Percentiles rank a stretch among this genome's conserved stretches.
These are phyloP conservation scores for Dipodascopsis uninucleata DNA, from an alignment of 805 yeast genomes.

Conservation along the genomic window DNA sequence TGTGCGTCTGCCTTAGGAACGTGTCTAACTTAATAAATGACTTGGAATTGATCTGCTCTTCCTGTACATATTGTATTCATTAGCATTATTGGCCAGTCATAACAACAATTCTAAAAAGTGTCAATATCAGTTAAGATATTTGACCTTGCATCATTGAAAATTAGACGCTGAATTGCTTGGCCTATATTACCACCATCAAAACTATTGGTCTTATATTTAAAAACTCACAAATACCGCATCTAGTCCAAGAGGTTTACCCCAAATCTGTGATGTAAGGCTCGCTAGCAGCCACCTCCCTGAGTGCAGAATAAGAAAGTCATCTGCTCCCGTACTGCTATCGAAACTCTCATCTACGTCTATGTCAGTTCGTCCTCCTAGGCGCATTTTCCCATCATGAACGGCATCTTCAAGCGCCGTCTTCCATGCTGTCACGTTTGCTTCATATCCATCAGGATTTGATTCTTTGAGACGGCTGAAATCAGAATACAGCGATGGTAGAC, in stretches of 20 bases:
- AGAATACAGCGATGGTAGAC: slow-evolving; percentile 49
- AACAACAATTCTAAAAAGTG: not conserved
- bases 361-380: not conserved
- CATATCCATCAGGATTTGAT: slow-evolving; percentile 47
- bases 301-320: slow-evolving; percentile 13
- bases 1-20: slow-evolving; percentile 5
- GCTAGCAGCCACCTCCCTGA: slow-evolving; percentile 11
- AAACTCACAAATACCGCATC: slow-evolving; percentile 15
- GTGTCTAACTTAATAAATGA: slow-evolving; percentile 7
- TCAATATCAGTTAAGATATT: not conserved
- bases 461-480: slow-evolving; percentile 45
- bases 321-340: not conserved
- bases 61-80: slow-evolving; percentile 3
- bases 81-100: not conserved
- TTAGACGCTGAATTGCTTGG: too few species aligned
- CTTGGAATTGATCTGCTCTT: slow-evolving; percentile 8
- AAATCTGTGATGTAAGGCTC: slow-evolving; percentile 4
- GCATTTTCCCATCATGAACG: slow-evolving; percentile 13
- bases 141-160: too few species aligned
- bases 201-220: too few species aligned
- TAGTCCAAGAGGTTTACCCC: slow-evolving; percentile 18
- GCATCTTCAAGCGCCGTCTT: slow-evolving; percentile 37
- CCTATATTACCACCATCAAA: too few species aligned
- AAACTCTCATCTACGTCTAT: not conserved
- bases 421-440: slow-evolving; percentile 51